Base-by-base conservation (phyloP, 164 flowering plant genomes). In the Chimonanthus salicifolius region DNA sequence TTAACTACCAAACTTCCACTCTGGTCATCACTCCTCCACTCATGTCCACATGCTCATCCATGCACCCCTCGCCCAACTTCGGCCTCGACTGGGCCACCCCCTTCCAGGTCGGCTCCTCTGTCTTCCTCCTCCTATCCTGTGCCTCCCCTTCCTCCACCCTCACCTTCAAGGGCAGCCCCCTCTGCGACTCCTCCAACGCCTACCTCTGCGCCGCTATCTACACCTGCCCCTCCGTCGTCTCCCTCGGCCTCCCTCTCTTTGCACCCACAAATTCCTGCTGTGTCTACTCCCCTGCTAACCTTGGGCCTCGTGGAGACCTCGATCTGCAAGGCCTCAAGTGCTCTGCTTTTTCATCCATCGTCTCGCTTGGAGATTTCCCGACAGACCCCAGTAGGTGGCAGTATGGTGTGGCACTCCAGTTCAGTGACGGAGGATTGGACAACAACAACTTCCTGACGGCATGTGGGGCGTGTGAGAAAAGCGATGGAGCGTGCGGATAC, bases 31-130 rank as follows among this genome's bases (percentile, higher is more conserved):
- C 80, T 50, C 86, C 87, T 15, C 85, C 84, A 4, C 69, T 7
- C 75, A 85, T 85, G 88, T 87, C 88, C 65, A 83, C 80, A 21
- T 87, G 90, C 82, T 72, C 80, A 72, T 75, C 84, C 77, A 85
- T 87, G 86, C 82, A 83, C 13, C 67, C 79, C 9, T 80, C 83
- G 33, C 78, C 87, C 5, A 84, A 83, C 74, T 78, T 85, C 64
- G 90, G 87, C 66, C 82, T 87, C 21, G 87, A 87, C 68, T 87
- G 90, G 90, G 60, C 85, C 47, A 64, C 82, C 46, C 90, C 90
- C 4, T 84, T 87, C 70, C 88, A 84, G 51, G 82, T 83, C 6
- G 86, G 84, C 72, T 77, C 83, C 13, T 87, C 85, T 47, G 54
- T 78, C 43, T 83, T 85, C 80, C 64, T 84, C 74, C 89, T 84